Evolutionary conservation across 1,139 yeast species (phyloP).

Genomic region (Candida sp.): DNA sequence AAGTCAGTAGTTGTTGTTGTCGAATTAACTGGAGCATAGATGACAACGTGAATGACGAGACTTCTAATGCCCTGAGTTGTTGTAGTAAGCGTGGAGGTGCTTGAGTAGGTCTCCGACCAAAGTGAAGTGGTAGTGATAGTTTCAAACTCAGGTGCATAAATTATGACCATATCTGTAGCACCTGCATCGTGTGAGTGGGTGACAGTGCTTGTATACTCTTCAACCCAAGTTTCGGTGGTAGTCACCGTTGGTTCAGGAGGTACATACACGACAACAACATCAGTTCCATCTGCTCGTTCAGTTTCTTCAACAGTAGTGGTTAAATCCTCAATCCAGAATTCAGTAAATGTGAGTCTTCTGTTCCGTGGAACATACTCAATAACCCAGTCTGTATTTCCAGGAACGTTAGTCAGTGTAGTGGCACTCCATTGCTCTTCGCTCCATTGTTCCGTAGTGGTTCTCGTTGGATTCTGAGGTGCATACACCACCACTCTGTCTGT

Average conservation of each 20-base stretch:
- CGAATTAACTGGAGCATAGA: constrained; percentile 15
- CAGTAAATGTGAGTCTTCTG: background rate
- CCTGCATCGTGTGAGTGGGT: background rate
- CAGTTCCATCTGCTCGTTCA: constrained; percentile 12
- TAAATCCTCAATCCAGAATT: constrained; percentile 14
- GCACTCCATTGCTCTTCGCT: constrained; percentile 1
- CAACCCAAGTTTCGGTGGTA: constrained; percentile 13
- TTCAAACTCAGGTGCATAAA: constrained; percentile 12
- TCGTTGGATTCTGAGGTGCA: constrained; percentile 16
- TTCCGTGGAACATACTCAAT: constrained; percentile 12
- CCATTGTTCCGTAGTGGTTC: constrained; percentile 11
- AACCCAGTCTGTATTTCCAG: no score
- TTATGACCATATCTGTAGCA: constrained; percentile 3
- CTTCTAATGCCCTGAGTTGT: no score
- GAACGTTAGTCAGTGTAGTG: constrained; percentile 5
- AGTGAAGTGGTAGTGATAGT: no score
- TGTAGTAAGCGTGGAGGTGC: no score
- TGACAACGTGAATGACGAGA: background rate
- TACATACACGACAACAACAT: constrained; percentile 20
- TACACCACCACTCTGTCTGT: constrained; percentile 15
- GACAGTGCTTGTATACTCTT: background rate
- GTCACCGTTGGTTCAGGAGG: constrained; percentile 18
- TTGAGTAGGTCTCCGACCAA: no score
- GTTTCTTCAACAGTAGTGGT: constrained; percentile 11
- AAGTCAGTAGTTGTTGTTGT: constrained; percentile 10